Conservation (phyloP, 2,329 filamentous ascomycete genomes). For the Colletotrichum endophyticum region DNA sequence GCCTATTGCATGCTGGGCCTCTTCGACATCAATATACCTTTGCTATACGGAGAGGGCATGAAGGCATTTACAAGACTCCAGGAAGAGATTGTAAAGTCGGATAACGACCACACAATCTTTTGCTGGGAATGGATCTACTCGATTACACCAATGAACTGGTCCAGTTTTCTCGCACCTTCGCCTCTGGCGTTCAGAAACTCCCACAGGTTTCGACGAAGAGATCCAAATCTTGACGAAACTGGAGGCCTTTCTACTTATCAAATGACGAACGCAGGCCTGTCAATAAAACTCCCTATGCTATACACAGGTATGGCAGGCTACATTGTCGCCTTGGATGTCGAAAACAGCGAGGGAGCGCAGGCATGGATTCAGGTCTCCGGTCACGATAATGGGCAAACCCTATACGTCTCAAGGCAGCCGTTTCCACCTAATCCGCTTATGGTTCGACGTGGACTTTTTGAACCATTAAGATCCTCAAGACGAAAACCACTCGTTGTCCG, state of each 20-base stretch:
- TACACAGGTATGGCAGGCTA: neutral
- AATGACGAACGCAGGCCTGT: neutral
- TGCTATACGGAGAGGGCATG: conserved; percentile 30
- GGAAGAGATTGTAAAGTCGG: neutral
- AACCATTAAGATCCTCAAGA: neutral
- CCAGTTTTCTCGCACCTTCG: neutral
- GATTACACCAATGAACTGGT: rapidly evolving
- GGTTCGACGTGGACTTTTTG: neutral
- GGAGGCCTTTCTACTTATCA: neutral
- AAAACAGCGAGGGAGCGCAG: neutral
- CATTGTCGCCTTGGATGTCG: neutral
- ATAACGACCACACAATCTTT: neutral
- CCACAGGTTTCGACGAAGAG: neutral
- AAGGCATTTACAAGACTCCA: conserved; percentile 25
- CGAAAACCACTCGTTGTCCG: neutral
- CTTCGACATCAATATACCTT: conserved; percentile 29
- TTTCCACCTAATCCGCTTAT: neutral
- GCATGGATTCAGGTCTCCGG: neutral
- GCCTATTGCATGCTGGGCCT: conserved; percentile 31
- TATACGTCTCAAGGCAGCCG: neutral
- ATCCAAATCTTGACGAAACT: neutral
- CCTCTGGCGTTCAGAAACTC: neutral
- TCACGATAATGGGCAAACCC: neutral
- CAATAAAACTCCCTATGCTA: neutral
- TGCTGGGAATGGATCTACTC: neutral